A percentile compares a stretch with the other conserved stretches of the same genome.
Conservation (phyloP, 306 rosid species). For the Aeschynomene evenia region DNA sequence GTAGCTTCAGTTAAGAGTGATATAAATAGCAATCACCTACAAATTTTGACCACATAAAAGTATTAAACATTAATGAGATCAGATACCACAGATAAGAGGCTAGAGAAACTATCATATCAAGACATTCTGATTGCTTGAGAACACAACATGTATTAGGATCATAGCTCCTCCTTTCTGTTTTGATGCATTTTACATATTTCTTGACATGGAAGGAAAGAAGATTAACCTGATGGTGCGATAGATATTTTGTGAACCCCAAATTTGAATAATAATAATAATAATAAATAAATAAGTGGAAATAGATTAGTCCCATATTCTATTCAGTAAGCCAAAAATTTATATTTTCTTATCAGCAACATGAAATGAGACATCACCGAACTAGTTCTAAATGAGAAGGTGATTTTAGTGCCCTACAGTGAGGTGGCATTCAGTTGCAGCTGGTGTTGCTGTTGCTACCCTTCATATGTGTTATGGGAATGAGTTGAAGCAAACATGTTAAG, state of each 20-base stretch:
- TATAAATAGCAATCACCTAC: not conserved
- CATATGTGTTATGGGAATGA: too few species aligned
- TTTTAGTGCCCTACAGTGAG: too few species aligned
- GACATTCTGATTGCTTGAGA: not conserved
- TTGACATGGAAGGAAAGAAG: not conserved
- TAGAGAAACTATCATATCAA: slow-evolving; percentile 8
- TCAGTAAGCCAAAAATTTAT: not conserved
- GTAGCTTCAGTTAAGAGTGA: not conserved
- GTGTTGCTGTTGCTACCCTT: too few species aligned
- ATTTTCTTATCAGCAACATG: not conserved
- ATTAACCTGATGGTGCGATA: not conserved
- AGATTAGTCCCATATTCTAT: not conserved
- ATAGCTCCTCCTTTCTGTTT: not conserved
- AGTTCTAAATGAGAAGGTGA: too few species aligned
- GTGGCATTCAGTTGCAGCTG: too few species aligned
- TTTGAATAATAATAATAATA: too few species aligned
- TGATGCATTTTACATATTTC: not conserved
- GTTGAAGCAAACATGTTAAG: too few species aligned
- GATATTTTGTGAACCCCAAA: not conserved
- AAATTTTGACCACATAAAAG: not conserved
- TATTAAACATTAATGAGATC: not conserved
- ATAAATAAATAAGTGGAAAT: not conserved
- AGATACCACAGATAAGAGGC: not conserved
- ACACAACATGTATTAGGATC: not conserved
- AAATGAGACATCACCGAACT: too few species aligned